phyloP scores from a whole-genome alignment of 345 rosid species.

The Eucalyptus albens region DNA sequence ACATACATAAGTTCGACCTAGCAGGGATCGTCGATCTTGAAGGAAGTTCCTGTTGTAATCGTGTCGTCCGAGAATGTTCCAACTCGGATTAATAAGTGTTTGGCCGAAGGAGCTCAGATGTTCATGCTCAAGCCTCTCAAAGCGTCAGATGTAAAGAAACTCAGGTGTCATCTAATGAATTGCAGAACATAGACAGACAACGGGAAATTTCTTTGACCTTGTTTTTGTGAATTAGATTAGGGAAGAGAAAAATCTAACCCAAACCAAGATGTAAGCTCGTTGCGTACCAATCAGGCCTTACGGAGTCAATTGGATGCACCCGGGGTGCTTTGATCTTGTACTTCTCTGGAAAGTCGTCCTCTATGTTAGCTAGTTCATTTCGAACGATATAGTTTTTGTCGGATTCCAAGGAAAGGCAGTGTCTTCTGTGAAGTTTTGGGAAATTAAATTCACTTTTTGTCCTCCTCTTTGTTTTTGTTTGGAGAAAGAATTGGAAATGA shows the following conservation, averaged over 20 bases:
- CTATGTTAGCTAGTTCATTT: not conserved
- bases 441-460: not conserved
- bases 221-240: not conserved
- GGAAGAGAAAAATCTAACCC: not conserved
- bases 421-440: not conserved
- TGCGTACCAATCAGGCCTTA: not conserved
- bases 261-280: not conserved
- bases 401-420: not conserved
- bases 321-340: not conserved
- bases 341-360: not conserved
- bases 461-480: not conserved
- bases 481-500: not conserved
- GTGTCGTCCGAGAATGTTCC: slow-evolving; percentile 82
- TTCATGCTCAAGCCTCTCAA: slow-evolving; percentile 87
- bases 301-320: not conserved
- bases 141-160: slow-evolving; percentile 53
- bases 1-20: not conserved
- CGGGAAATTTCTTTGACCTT: not conserved
- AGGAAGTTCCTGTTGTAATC: slow-evolving; percentile 79
- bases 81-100: slow-evolving; percentile 63
- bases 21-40: slow-evolving; percentile 60
- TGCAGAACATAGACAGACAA: slow-evolving; percentile 2
- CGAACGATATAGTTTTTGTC: not conserved
- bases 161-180: slow-evolving; percentile 40
- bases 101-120: slow-evolving; percentile 83